phyloP scores from a whole-genome alignment of 495 filamentous ascomycete genomes.

The Antarctomyces pellizariae region DNA sequence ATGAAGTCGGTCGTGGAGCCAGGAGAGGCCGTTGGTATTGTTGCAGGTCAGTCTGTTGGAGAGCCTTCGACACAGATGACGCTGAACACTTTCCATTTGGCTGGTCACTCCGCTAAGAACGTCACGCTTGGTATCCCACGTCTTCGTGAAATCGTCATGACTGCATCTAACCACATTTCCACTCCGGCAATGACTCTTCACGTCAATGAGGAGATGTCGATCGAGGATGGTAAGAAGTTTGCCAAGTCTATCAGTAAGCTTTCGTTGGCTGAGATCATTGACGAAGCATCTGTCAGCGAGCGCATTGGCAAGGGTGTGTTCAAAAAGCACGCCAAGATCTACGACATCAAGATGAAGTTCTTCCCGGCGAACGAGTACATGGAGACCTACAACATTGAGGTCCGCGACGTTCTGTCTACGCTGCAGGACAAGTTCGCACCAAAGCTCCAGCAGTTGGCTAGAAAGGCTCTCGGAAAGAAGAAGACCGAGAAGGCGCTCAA shows the following conservation, averaged over 20 bases:
- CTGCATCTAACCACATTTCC: slow-evolving; percentile 63
- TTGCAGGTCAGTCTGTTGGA: slow-evolving; percentile 88
- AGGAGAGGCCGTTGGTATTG: slow-evolving; percentile 92
- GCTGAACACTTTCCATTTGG: slow-evolving; percentile 98
- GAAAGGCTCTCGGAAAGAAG: slow-evolving; percentile 61
- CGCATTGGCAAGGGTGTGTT: slow-evolving; percentile 40
- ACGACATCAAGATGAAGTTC: slow-evolving; percentile 57
- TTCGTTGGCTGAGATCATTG: slow-evolving; percentile 63
- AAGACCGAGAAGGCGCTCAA: slow-evolving; percentile 33
- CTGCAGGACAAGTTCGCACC: slow-evolving; percentile 64
- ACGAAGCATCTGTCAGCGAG: slow-evolving; percentile 61
- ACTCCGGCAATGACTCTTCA: slow-evolving; percentile 84
- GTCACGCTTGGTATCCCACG: slow-evolving; percentile 96
- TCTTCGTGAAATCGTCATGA: slow-evolving; percentile 96
- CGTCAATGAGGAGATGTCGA: slow-evolving; percentile 45
- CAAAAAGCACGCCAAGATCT: slow-evolving; percentile 54
- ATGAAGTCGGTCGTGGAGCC: slow-evolving; percentile 83
- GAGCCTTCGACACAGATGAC: slow-evolving; percentile 99
- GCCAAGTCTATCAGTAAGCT: slow-evolving; percentile 84
- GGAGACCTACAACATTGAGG: slow-evolving; percentile 59
- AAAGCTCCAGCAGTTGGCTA: slow-evolving; percentile 37
- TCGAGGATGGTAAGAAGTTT: slow-evolving; percentile 49
- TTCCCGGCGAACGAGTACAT: slow-evolving; percentile 69
- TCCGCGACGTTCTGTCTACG: slow-evolving; percentile 48
- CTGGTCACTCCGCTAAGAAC: slow-evolving; percentile 94